Evolutionary conservation across 306 rosid species (phyloP).

Genomic region (Calophaca sinica): DNA sequence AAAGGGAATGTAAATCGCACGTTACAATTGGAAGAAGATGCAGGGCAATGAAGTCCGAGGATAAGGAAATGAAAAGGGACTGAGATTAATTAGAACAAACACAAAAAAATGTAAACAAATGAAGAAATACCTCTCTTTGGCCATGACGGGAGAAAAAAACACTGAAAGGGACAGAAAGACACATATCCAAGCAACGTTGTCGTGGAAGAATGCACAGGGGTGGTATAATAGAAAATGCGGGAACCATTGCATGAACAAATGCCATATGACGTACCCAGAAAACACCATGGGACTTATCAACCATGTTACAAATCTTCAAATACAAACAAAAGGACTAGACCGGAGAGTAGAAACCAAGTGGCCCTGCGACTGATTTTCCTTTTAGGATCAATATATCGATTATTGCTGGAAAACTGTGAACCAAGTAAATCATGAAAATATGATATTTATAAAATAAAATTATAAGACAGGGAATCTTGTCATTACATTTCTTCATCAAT

Average conservation of each 20-base stretch:
- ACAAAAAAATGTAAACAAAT: not conserved
- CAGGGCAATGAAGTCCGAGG: not conserved
- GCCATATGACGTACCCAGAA: constrained; percentile 7
- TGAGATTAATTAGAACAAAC: not conserved
- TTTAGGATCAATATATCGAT: not conserved
- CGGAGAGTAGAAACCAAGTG: constrained; percentile 36
- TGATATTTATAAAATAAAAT: not conserved
- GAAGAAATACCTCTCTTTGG: not conserved
- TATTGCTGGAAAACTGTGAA: constrained; percentile 52
- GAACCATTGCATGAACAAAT: not conserved
- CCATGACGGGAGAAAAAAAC: not conserved
- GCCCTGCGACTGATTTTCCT: constrained; percentile 19
- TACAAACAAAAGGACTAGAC: constrained; percentile 44
- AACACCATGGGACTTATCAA: constrained; percentile 32
- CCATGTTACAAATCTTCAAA: constrained; percentile 9
- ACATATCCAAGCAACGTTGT: constrained; percentile 2
- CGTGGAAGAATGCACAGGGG: constrained; percentile 4
- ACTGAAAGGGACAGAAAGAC: not conserved
- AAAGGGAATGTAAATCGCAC: not conserved
- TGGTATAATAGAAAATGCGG: not conserved
- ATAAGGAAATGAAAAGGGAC: not conserved
- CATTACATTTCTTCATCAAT: not conserved
- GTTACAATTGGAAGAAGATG: not conserved
- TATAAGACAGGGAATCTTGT: constrained; percentile 41
- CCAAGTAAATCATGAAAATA: constrained; percentile 49